Base-by-base conservation (phyloP, 2,329 filamentous ascomycete genomes). In the Hypoxylon sp. region DNA sequence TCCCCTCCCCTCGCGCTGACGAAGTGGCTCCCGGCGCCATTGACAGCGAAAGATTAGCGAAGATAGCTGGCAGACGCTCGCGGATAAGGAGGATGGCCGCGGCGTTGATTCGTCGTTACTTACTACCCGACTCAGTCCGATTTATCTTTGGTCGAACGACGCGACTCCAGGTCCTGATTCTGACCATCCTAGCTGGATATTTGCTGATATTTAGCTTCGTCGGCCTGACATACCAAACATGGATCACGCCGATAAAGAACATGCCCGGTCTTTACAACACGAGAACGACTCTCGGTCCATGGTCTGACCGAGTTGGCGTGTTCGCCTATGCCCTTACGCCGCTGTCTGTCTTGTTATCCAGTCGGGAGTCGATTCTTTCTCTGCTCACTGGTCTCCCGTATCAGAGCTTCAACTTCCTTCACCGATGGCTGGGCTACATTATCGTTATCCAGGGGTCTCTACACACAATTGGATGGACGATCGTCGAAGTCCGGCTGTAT, bases 401-500 rank as follows among this genome's bases (percentile, higher is more conserved):
- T 74, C 91, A 93, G 72, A 88, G 87, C 73, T 93, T 94, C 84
- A 90, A 92, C 78, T 94, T 94, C 75, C 81, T 94, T 19, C 92
- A 93, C 77, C 89, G 91, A 32, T 94, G 92, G 92, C 81, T 90
- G 0, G 92, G 92, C 6, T 91, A 91, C 68, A 84, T 94, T 73
- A 93, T 94, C 69, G 87, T 92, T 59, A 76, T 88, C 0, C 92
- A 94, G 75, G 86, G 88, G 2, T 79, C 84, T 8, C 78, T 94
- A 1, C 92, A 94, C 76, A 93, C 91, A 1, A 84, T 94, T 27
- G 86, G 84, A 59, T 94, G 92, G 92, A 87, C 85, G 27, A 76
- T 94, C 47, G 81, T 93, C 48, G 89, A 93, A 78, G 83, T 84
- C 0, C 81, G 81, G 24, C 81, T 93, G 0, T 94, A 94, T 76